Evolutionary conservation across 805 yeast genomes (phyloP).

Genomic region (Schwanniomyces vanrijiae): DNA sequence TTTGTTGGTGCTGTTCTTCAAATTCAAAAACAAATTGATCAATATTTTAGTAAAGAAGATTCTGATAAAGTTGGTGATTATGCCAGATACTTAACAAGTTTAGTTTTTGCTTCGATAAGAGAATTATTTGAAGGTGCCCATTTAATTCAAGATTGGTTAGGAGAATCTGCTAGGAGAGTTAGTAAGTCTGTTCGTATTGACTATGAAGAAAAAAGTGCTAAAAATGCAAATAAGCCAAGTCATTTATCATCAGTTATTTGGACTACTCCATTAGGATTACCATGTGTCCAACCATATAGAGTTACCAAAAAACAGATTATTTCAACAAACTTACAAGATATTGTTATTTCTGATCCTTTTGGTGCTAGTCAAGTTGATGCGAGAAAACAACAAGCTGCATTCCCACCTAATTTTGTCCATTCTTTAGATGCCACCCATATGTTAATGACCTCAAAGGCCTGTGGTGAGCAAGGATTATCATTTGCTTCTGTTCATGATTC

Average conservation of each 20-base stretch:
- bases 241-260: slow-evolving; percentile 89
- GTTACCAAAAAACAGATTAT: slow-evolving; percentile 63
- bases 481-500: slow-evolving; percentile 98
- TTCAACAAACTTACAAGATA: slow-evolving; percentile 81
- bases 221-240: slow-evolving; percentile 49
- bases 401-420: slow-evolving; percentile 94
- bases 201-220: slow-evolving; percentile 42
- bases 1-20: slow-evolving; percentile 90
- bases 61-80: slow-evolving; percentile 25
- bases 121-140: slow-evolving; percentile 91
- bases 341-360: slow-evolving; percentile 87
- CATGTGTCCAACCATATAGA: slow-evolving; percentile 97
- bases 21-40: slow-evolving; percentile 73
- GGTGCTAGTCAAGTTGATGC: slow-evolving; percentile 79
- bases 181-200: slow-evolving; percentile 75
- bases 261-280: slow-evolving; percentile 95
- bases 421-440: slow-evolving; percentile 96
- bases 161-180: slow-evolving; percentile 77
- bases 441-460: slow-evolving; percentile 82
- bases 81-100: slow-evolving; percentile 65
- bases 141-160: slow-evolving; percentile 94
- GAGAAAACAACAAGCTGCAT: slow-evolving; percentile 87
- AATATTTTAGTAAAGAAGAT: slow-evolving; percentile 51
- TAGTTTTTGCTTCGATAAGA: slow-evolving; percentile 81
- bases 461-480: slow-evolving; percentile 61